A percentile compares a stretch with the other conserved stretches of the same genome.
Evolutionary conservation across 805 yeast genomes (phyloP).

Genomic region (Ogataea minuta): DNA sequence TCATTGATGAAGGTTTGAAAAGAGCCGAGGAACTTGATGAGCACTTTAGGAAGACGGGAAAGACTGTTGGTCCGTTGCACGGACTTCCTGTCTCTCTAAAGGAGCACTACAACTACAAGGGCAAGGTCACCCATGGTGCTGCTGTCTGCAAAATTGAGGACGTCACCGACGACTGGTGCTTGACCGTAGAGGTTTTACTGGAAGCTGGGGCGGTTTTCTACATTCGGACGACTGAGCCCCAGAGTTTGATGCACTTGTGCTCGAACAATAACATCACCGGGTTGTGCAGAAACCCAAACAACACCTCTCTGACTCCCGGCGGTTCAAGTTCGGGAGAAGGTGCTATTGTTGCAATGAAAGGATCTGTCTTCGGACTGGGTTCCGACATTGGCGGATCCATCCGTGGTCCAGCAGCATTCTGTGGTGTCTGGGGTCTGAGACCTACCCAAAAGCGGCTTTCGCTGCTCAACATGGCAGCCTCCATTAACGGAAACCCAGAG

Average conservation of each 20-base stretch:
- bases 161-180: slow-evolving; percentile 39
- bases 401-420: slow-evolving; percentile 46
- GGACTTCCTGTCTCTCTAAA: slow-evolving; percentile 64
- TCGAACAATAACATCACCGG: slow-evolving; percentile 11
- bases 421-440: slow-evolving; percentile 49
- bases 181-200: slow-evolving; percentile 40
- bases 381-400: slow-evolving; percentile 10
- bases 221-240: slow-evolving; percentile 7
- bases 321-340: slow-evolving; percentile 9
- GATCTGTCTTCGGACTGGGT: slow-evolving; percentile 5
- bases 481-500: slow-evolving; percentile 44
- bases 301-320: slow-evolving; percentile 6
- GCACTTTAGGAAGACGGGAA: slow-evolving; percentile 41
- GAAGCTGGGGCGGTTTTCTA: slow-evolving; percentile 25
- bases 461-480: slow-evolving; percentile 34
- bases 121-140: slow-evolving; percentile 52
- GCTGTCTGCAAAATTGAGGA: slow-evolving; percentile 42
- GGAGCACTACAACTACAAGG: slow-evolving; percentile 51
- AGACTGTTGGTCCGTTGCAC: slow-evolving; percentile 55
- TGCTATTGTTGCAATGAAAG: slow-evolving; percentile 8
- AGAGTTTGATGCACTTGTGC: slow-evolving; percentile 8
- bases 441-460: slow-evolving; percentile 53
- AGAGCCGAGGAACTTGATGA: slow-evolving; percentile 54
- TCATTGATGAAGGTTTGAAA: slow-evolving; percentile 46
- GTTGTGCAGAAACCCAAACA: slow-evolving; percentile 1